Evolutionary conservation across 2,329 filamentous ascomycete species (phyloP), one percentile per base, ranked within the genome.

Genomic region (Aspergillus oerlinghausenensis): DNA sequence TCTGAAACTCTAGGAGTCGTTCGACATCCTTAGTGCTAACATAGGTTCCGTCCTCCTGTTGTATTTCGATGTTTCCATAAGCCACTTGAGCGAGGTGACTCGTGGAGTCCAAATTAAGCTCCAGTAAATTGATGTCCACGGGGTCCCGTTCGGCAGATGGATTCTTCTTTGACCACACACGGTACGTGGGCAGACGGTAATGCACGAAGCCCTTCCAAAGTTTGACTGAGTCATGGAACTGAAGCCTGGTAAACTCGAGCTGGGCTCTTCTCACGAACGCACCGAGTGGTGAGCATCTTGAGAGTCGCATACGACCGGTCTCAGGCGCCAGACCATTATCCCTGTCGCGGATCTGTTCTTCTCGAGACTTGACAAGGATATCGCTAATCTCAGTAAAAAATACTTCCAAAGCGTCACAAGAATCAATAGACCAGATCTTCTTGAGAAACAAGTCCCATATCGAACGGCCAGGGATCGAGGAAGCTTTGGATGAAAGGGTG

Each of bases 371-470:
- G 55, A 79, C 80, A 50, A 94, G 73, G 32, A 90, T 74, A 25
- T 74, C 72, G 4, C 78, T 74, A 17, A 88, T 79, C 23, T 77
- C 77, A 29, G 82, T 81, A 67, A 96, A 90, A 71, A 96, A 93
- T 1, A 80, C 78, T 67, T 92, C 85, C n/a, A 97, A 76, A 0
- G 86, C 84, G 74, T 97, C 85, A 10, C 95, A 82, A 21, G 88
- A 93, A 68, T 92, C 86, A 62, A 97, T 84, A 17, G 82, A 81
- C 93, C 94, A 97, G 25, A 97, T 77, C 60, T 86, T 88, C 55
- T 84, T 83, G 11, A 97, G 81, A 55, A 97, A 90, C 2, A 88
- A 78, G 68, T 97, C 92, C 85, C 92, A 94, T n/a, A 97, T 76
- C n/a, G 84, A 88, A 50, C 89, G 83, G 2, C 91, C 91, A 0